Evolutionary conservation across 768 basidiomycete genomes (phyloP), one percentile per base, ranked within the genome.

Genomic region (Tulasnella sp.): DNA sequence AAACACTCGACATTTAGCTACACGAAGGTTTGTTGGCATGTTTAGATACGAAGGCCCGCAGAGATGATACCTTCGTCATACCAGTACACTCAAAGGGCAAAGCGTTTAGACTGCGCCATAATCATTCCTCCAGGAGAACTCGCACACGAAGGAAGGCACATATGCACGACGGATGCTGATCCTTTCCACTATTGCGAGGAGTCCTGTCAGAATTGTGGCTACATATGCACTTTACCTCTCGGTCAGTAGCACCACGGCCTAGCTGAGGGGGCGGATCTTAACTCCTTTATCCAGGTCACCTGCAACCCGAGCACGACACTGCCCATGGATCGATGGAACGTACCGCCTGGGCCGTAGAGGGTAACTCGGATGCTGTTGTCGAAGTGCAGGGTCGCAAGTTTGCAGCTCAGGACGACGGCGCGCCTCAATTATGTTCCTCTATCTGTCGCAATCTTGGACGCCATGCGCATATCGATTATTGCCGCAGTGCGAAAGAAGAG

Each of bases 251-350:
- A 34, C 40, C 38, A 4, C 19, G 14, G 38, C 39, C n/a, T 71
- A 1, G n/a, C 31, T 31, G 46, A 36, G 38, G 14, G 9, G 1
- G 42, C 42, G 24, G 24, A 27, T 31, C 62, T 52, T n/a, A 19
- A 68, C 42, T 74, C 16, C 24, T n/a, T 46, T n/a, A 16, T 39
- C 24, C 58, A 92, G 91, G 89, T 0, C 91, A 92, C 79, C 78
- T 89, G 0, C 90, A 92, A 79, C 86, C 88, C 80, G 89, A 90
- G 71, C 91, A 92, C 52, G 90, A 91, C 68, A 92, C 91, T 0
- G 86, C 86, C 21, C 91, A 92, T 79, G 91, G 91, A 7, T 91
- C 90, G 1, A 91, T 91, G 90, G 88, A 89, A 0, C 86, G 85
- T 78, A 88, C 89, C 0, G 85, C 86, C 58, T 92, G 91, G 91